Evolutionary conservation across 371 early-diverging fungal genomes (phyloP).

Genomic region (Syncephalastrum contaminatum): DNA sequence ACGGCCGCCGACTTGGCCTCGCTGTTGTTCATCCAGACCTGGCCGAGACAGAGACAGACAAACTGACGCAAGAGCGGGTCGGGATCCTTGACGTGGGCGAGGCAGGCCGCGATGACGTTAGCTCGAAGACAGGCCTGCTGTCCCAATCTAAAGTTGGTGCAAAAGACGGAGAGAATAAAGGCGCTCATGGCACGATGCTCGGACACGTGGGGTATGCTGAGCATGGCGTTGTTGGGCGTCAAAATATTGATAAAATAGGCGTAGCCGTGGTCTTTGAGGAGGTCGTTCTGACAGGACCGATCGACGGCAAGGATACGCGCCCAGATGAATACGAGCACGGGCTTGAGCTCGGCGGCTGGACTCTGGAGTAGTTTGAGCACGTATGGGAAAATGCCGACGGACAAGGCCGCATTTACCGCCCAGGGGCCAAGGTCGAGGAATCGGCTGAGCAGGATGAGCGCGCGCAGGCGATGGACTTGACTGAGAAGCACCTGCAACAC

Average conservation of each 20-base stretch:
- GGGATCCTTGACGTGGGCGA: constrained; percentile 70
- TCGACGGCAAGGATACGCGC: constrained; percentile 94
- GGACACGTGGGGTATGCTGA: constrained; percentile 66
- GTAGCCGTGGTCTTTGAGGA: constrained; percentile 90
- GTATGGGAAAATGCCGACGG: constrained; percentile 96
- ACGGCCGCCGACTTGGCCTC: constrained; percentile 76
- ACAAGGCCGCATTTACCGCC: constrained; percentile 92
- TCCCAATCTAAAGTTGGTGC: constrained; percentile 76
- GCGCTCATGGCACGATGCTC: constrained; percentile 92
- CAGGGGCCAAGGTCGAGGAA: constrained; percentile 95
- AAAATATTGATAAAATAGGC: constrained; percentile 92
- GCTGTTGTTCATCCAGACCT: constrained; percentile 80
- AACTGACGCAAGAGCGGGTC: constrained; percentile 92
- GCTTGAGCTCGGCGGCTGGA: constrained; percentile 91
- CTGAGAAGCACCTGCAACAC: constrained; percentile 94
- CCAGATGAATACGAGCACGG: constrained; percentile 96
- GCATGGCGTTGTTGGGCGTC: constrained; percentile 70
- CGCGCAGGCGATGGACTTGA: constrained; percentile 92
- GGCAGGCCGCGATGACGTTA: constrained; percentile 66
- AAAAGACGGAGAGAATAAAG: constrained; percentile 90
- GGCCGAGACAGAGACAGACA: constrained; percentile 83
- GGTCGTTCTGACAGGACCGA: constrained; percentile 82
- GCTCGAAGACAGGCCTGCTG: constrained; percentile 82
- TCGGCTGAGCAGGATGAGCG: constrained; percentile 85
- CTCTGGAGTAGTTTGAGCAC: constrained; percentile 93